Percentiles rank a stretch among this genome's conserved stretches.
phyloP scores from a whole-genome alignment of 352 stramenopile species.

The Pythium dissotocum region DNA sequence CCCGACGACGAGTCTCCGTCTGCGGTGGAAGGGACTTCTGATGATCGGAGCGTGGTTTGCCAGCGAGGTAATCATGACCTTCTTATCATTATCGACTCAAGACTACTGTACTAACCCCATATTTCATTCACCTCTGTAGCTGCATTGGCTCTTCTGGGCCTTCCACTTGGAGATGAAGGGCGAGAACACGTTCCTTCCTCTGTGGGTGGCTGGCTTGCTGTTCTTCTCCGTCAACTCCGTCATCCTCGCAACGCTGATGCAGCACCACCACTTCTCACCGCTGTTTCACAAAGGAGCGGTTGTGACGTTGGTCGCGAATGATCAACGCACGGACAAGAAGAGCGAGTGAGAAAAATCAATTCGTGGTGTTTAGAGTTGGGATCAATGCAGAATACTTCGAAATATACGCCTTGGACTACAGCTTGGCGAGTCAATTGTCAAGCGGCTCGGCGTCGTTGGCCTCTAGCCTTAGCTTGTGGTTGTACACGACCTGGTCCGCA shows the following conservation, averaged over 20 bases:
- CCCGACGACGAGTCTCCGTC: constrained; percentile 55
- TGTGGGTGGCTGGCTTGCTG: constrained; percentile 87
- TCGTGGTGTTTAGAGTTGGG: not conserved
- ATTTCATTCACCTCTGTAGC: constrained; percentile 24
- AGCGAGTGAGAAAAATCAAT: constrained; percentile 9
- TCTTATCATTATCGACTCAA: not conserved
- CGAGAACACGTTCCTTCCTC: constrained; percentile 83
- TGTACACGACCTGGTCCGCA: constrained; percentile 55
- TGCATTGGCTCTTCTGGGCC: constrained; percentile 90
- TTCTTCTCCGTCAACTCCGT: constrained; percentile 90
- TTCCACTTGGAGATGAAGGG: constrained; percentile 91
- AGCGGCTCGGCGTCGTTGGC: constrained; percentile 31
- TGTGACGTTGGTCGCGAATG: constrained; percentile 22
- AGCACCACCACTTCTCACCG: constrained; percentile 55
- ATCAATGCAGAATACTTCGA: not conserved
- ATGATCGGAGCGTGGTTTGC: constrained; percentile 77
- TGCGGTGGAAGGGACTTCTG: constrained; percentile 63
- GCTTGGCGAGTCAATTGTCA: not conserved
- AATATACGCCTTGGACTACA: not conserved
- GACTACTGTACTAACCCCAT: too few species aligned
- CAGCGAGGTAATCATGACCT: constrained; percentile 51
- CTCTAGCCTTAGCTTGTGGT: constrained; percentile 54
- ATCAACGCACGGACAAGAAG: constrained; percentile 13
- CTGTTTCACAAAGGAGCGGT: constrained; percentile 54
- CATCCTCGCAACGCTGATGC: constrained; percentile 77